Conservation (phyloP, 768 basidiomycete genomes). For the Mycena galopus region DNA sequence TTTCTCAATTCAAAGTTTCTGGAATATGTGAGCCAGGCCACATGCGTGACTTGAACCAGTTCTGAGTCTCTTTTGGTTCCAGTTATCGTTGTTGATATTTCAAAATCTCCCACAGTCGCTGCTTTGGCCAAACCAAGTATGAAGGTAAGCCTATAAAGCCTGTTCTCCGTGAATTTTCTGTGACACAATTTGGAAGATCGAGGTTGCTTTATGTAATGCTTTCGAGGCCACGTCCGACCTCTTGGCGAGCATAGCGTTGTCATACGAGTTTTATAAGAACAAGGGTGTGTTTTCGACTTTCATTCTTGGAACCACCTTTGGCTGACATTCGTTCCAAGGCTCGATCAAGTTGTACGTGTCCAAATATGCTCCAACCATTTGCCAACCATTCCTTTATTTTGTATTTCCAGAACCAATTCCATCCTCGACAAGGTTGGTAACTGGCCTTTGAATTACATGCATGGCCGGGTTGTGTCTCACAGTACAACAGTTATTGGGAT, state of each 20-base stretch:
- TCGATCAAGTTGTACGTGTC: slow-evolving; percentile 11
- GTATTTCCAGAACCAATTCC: not conserved
- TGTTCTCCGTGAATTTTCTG: no score
- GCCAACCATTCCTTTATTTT: no score
- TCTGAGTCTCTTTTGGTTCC: no score
- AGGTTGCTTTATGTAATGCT: slow-evolving; percentile 2
- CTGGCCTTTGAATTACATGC: not conserved
- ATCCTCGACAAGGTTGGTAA: slow-evolving; percentile 2
- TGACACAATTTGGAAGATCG: not conserved
- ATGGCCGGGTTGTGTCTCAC: not conserved
- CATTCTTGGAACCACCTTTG: no score
- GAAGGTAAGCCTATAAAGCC: not conserved
- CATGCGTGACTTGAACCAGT: not conserved
- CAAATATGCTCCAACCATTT: not conserved
- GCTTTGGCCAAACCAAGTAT: not conserved
- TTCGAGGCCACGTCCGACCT: slow-evolving; percentile 9
- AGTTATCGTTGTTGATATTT: slow-evolving; percentile 12
- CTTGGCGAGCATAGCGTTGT: not conserved
- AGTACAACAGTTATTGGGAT: not conserved
- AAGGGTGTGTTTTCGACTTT: no score
- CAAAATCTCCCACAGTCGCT: not conserved
- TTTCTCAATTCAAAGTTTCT: not conserved
- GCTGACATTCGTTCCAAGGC: not conserved
- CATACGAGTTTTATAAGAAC: not conserved
- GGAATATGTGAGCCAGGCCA: slow-evolving; percentile 2